Percentiles rank a stretch among this genome's conserved stretches.
These are phyloP conservation scores for Thalassiosira sp. DNA, from an alignment of 352 stramenopile species.

Conservation along the genomic window DNA sequence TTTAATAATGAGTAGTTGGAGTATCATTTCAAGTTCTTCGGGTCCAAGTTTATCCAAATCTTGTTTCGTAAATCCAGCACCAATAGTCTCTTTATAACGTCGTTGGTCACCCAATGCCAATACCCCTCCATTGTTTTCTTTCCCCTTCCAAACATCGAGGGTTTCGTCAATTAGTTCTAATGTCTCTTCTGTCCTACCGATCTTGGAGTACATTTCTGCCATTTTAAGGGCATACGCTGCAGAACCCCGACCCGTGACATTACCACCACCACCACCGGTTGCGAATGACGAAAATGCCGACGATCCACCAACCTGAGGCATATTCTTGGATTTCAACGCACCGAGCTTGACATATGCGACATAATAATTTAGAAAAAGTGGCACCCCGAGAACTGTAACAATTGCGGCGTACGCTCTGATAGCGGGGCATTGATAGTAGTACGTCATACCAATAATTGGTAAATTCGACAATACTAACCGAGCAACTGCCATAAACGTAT, in stretches of 20 bases:
- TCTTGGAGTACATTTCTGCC: conserved; percentile 43
- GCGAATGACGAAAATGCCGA: neutral
- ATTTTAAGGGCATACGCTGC: conserved; percentile 36
- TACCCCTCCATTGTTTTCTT: conserved; percentile 6
- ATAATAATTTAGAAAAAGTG: conserved; percentile 22
- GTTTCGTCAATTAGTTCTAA: conserved; percentile 39
- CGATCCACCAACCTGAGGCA: neutral
- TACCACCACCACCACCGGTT: neutral
- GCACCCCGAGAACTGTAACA: conserved; percentile 15
- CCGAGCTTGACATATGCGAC: conserved; percentile 29
- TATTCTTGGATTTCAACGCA: conserved; percentile 7
- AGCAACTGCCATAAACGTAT: neutral
- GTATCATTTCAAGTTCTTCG: conserved; percentile 40
- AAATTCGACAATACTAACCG: neutral
- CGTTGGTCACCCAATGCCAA: conserved; percentile 3
- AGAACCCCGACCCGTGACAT: conserved; percentile 14
- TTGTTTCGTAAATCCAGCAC: conserved; percentile 32
- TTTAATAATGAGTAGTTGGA: conserved; percentile 35
- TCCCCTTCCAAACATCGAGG: conserved; percentile 27
- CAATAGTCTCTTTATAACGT: conserved; percentile 22
- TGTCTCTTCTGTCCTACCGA: conserved; percentile 32
- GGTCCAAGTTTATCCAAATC: conserved; percentile 25
- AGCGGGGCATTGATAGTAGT: conserved; percentile 16
- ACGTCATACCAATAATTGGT: conserved; percentile 27
- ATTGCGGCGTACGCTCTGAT: conserved; percentile 21